Evolutionary conservation across 495 filamentous ascomycete species (phyloP), one percentile per base, ranked within the genome.

Genomic region (Clavariopsis aquatica): DNA sequence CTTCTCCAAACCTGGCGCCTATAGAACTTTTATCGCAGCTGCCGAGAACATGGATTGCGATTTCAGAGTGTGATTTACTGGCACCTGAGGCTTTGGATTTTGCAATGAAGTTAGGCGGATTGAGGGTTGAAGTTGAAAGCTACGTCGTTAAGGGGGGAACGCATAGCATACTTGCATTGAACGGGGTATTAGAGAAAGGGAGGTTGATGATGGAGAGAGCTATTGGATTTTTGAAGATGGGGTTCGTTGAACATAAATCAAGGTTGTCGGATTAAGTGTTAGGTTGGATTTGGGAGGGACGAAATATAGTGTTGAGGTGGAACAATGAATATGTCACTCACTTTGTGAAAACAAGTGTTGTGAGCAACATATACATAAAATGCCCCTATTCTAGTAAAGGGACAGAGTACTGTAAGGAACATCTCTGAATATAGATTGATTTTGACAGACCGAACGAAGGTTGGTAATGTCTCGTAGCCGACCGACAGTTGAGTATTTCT

Each of bases 1-100:
- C 45, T 0, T 26, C 20, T 10, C 56, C 56, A 1, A 47, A 29
- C 23, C 45, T 59, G 5, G 31, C 56, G 6, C 34, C 34, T 5
- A 6, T 6, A 2, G 34, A 59, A 28, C 20, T 29, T 28, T 24
- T 59, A 28, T 15, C 36, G 38, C 6, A 17, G 5, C 22, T 34
- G 5, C 56, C 56, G 36, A 15, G 24, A 20, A 49, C 41, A n/a
- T 59, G 36, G 38, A 29, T 59, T 22, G 36, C 34, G 4, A 27
- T 59, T 10, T 15, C 36, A 5, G 56, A 59, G 56, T 59, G 56
- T 23, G 56, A 59, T 43, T 59, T 59, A 43, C 22, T 59, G 20
- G 56, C 56, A 8, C 34, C 20, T 20, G 56, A 59, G 38, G 56
- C 52, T 17, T 9, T 51, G 47, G 47, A 24, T 20, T 56, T 56